These are phyloP conservation scores for Debaryomyces psychrophilus DNA, from an alignment of 1,139 yeast species.

Conservation along the genomic window DNA sequence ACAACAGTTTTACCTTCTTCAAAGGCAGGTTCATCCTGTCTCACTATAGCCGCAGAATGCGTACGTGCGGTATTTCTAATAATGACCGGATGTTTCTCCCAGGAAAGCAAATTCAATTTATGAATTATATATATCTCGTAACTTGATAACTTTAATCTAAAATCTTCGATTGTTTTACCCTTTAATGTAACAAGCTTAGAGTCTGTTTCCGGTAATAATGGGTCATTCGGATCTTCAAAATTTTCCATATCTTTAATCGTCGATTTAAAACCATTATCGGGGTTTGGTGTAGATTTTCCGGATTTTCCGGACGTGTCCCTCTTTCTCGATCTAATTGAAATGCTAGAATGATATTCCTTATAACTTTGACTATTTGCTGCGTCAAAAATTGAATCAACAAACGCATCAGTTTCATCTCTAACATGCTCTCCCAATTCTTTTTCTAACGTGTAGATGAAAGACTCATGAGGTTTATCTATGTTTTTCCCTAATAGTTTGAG, in stretches of 20 bases:
- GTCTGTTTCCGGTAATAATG: neutral
- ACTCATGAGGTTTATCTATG: slow-evolving; percentile 9
- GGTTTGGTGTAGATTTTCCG: neutral
- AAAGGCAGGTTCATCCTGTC: slow-evolving; percentile 54
- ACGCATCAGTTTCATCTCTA: slow-evolving; percentile 57
- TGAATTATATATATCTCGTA: slow-evolving; percentile 56
- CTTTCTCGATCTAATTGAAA: slow-evolving; percentile 13
- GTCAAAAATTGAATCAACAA: slow-evolving; percentile 63
- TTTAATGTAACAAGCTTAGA: slow-evolving; percentile 18
- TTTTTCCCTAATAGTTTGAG: slow-evolving; percentile 1
- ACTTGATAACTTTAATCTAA: slow-evolving; percentile 40
- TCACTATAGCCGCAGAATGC: slow-evolving; percentile 81
- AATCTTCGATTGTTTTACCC: slow-evolving; percentile 23
- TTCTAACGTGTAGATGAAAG: slow-evolving; percentile 20
- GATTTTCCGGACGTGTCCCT: neutral
- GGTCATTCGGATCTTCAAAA: neutral
- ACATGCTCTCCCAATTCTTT: slow-evolving; percentile 28
- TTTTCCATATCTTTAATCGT: neutral
- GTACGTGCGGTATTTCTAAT: slow-evolving; percentile 67
- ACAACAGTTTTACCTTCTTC: slow-evolving; percentile 73
- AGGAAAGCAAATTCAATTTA: slow-evolving; percentile 58
- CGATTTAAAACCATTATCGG: neutral
- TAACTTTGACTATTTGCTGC: slow-evolving; percentile 46
- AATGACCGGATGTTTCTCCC: slow-evolving; percentile 74
- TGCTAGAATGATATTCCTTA: slow-evolving; percentile 23